Evolutionary conservation across 257 asterid species (phyloP).

Genomic region (Primulina eburnea): DNA sequence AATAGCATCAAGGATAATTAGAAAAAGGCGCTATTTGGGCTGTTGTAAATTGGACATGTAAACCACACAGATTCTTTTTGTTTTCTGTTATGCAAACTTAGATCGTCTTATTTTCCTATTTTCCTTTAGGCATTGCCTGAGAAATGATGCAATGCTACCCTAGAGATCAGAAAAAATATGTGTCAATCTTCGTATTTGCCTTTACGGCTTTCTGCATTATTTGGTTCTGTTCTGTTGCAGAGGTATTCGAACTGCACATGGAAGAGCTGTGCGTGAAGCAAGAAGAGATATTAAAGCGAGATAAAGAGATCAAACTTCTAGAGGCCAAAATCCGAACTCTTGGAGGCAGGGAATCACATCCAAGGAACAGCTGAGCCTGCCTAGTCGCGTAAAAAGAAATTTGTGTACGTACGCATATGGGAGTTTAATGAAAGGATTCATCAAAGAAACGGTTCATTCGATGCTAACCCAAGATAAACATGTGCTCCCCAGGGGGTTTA

Average conservation of each 20-base stretch:
- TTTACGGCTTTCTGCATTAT: neutral
- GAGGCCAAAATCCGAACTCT: conserved; percentile 96
- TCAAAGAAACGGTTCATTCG: neutral
- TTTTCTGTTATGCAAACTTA: neutral
- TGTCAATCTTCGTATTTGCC: neutral
- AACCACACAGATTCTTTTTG: neutral
- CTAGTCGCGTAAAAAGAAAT: neutral
- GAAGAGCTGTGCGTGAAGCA: conserved; percentile 92
- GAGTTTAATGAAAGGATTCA: too few relatives aligned
- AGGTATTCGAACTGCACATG: conserved; percentile 87
- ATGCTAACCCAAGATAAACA: too few relatives aligned
- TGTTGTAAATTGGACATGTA: neutral
- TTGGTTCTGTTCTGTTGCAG: conserved; percentile 42
- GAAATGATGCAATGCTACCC: neutral
- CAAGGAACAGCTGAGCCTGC: conserved; percentile 32
- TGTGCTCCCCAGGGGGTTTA: too few relatives aligned
- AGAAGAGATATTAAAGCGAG: conserved; percentile 80
- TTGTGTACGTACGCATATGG: conserved; percentile 24
- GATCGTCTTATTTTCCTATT: neutral
- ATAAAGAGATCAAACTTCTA: conserved; percentile 80
- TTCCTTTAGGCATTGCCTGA: neutral
- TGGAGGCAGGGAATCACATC: conserved; percentile 62
- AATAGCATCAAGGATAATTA: neutral
- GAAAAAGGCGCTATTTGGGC: conserved; percentile 8
- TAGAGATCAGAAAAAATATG: neutral